A percentile compares a stretch with the other conserved stretches of the same genome.
Conservation (phyloP, 805 yeast species). For the Scheffersomyces ergatensis region DNA sequence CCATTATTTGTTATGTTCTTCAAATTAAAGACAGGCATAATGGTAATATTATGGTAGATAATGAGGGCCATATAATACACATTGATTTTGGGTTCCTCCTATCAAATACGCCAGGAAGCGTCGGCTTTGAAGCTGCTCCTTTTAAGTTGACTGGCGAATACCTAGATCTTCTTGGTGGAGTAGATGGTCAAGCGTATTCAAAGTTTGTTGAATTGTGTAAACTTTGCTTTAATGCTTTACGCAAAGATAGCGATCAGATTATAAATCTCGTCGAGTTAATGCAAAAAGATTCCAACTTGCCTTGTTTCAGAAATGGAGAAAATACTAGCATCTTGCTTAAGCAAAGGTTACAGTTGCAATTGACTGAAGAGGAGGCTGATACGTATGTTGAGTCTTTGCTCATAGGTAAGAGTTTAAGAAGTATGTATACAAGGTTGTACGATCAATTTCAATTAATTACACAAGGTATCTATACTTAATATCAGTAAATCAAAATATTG, state of each 20-base stretch:
- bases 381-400: conserved; percentile 73
- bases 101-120: conserved; percentile 94
- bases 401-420: conserved; percentile 80
- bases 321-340: conserved; percentile 74
- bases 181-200: conserved; percentile 56
- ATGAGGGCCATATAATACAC: conserved; percentile 91
- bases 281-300: conserved; percentile 87
- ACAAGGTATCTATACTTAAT: conserved; percentile 90
- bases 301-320: conserved; percentile 88
- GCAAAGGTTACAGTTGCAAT: conserved; percentile 78
- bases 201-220: conserved; percentile 64
- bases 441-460: conserved; percentile 94
- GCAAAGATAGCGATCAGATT: conserved; percentile 72
- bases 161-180: conserved; percentile 83
- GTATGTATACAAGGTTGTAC: conserved; percentile 85
- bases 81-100: conserved; percentile 94
- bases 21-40: conserved; percentile 97
- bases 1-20: conserved; percentile 82
- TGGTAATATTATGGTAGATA: conserved; percentile 95
- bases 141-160: conserved; percentile 90
- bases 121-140: conserved; percentile 97
- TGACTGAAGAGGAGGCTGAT: conserved; percentile 71
- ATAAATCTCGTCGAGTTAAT: conserved; percentile 85
- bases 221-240: conserved; percentile 68
- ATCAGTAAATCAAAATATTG: too few species aligned